A percentile compares a stretch with the other conserved stretches of the same genome.
These are phyloP conservation scores for Lyophyllum shimeji DNA, from an alignment of 768 basidiomycete genomes.

Conservation along the genomic window DNA sequence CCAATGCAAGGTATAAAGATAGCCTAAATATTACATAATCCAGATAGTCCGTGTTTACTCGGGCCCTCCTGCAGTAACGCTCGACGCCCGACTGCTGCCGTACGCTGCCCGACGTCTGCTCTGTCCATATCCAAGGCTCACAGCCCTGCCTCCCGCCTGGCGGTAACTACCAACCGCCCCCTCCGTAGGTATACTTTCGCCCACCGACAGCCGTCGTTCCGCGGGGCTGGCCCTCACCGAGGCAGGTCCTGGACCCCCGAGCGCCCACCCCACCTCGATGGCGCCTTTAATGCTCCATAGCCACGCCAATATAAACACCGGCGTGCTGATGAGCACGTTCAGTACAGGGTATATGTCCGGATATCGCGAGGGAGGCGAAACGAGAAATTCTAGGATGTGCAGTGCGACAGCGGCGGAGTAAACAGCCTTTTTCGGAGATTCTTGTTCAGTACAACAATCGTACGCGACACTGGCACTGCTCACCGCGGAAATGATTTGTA, in stretches of 20 bases:
- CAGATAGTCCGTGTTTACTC: neutral
- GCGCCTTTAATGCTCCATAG: conserved; percentile 86
- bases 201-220: conserved; percentile 6
- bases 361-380: conserved; percentile 70
- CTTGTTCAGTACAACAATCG: conserved; percentile 1
- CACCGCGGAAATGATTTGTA: conserved; percentile 56
- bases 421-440: conserved; percentile 40
- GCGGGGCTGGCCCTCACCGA: conserved; percentile 7
- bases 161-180: conserved; percentile 10
- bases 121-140: conserved; percentile 17
- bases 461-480: conserved; percentile 17
- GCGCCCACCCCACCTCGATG: conserved; percentile 78
- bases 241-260: conserved; percentile 48
- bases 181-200: conserved; percentile 4
- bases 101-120: conserved; percentile 2
- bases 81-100: conserved; percentile 12
- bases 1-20: no score
- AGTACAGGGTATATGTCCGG: conserved; percentile 86
- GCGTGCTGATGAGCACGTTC: conserved; percentile 80
- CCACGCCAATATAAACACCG: conserved; percentile 82
- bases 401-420: conserved; percentile 56
- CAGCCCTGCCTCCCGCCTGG: conserved; percentile 22
- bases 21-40: conserved; percentile 4
- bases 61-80: conserved; percentile 4
- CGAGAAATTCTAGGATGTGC: conserved; percentile 62